A percentile compares a stretch with the other conserved stretches of the same genome.
Conservation (phyloP, 2,329 filamentous ascomycete genomes). For the Emmonsiellopsis sp. region DNA sequence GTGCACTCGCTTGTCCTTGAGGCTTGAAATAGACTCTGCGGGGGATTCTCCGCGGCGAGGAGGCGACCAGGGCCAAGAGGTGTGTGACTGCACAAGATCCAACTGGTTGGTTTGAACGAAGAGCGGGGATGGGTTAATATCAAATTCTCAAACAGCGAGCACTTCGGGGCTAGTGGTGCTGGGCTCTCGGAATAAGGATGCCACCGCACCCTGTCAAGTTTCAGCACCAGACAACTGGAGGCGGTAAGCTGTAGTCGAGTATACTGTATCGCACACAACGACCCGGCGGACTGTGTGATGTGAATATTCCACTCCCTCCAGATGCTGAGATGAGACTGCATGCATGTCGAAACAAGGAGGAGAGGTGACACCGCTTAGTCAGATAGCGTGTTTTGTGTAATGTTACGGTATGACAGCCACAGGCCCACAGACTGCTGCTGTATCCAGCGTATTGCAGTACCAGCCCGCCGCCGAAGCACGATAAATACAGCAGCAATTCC, state of each 20-base stretch:
- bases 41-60: not conserved
- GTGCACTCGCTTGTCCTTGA: no score
- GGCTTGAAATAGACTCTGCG: no score
- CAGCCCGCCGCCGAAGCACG: no score
- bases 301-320: no score
- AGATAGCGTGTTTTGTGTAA: not conserved
- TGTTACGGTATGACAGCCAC: not conserved
- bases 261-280: no score
- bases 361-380: no score
- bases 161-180: not conserved
- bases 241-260: no score
- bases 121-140: not conserved
- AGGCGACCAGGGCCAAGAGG: not conserved
- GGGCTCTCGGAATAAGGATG: not conserved
- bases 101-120: not conserved
- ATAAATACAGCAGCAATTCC: not conserved
- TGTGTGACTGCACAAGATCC: not conserved
- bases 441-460: not conserved
- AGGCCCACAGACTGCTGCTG: not conserved
- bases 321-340: no score
- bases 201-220: no score
- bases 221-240: no score
- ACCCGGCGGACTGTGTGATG: no score
- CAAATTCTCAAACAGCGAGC: not conserved
- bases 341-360: no score